Percentiles rank a stretch among this genome's conserved stretches.
Conservation (phyloP, 495 filamentous ascomycete species). For the Tirmania nivea region DNA sequence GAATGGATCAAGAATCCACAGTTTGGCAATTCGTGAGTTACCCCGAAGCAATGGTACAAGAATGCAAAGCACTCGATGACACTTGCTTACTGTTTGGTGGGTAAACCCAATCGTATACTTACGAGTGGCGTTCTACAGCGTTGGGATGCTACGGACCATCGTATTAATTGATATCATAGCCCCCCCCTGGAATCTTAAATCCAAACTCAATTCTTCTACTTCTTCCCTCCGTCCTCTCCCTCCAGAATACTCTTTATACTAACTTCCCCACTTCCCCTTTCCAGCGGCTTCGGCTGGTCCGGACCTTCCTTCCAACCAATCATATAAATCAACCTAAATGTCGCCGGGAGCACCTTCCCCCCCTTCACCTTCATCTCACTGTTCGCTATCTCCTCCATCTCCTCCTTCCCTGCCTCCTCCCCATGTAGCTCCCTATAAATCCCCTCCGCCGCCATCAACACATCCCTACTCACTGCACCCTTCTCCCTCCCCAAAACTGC, state of each 20-base stretch:
- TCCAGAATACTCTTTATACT: slow-evolving; percentile 67
- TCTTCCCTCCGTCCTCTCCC: slow-evolving; percentile 27
- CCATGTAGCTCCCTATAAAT: slow-evolving; percentile 79
- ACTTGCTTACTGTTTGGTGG: too few relatives aligned
- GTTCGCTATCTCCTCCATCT: slow-evolving; percentile 69
- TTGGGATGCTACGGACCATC: too few relatives aligned
- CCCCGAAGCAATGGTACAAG: too few relatives aligned
- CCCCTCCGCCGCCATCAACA: slow-evolving; percentile 65
- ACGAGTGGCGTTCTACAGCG: too few relatives aligned
- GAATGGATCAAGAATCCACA: too few relatives aligned
- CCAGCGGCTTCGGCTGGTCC: slow-evolving; percentile 54
- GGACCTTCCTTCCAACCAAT: slow-evolving; percentile 90
- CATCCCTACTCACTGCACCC: slow-evolving; percentile 55
- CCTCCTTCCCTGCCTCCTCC: slow-evolving; percentile 69
- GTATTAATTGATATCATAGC: too few relatives aligned
- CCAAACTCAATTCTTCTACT: not conserved
- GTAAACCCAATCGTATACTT: too few relatives aligned
- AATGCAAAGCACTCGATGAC: too few relatives aligned
- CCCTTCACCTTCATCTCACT: slow-evolving; percentile 59
- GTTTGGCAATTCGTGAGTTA: too few relatives aligned
- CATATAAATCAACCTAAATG: slow-evolving; percentile 43
- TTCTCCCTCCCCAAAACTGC: slow-evolving; percentile 61
- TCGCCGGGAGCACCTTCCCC: slow-evolving; percentile 50
- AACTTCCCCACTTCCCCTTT: slow-evolving; percentile 60
- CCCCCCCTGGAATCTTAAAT: too few relatives aligned